Percentiles rank a stretch among this genome's conserved stretches.
Evolutionary conservation across 345 rosid species (phyloP).

Genomic region (Populus ilicifolia): DNA sequence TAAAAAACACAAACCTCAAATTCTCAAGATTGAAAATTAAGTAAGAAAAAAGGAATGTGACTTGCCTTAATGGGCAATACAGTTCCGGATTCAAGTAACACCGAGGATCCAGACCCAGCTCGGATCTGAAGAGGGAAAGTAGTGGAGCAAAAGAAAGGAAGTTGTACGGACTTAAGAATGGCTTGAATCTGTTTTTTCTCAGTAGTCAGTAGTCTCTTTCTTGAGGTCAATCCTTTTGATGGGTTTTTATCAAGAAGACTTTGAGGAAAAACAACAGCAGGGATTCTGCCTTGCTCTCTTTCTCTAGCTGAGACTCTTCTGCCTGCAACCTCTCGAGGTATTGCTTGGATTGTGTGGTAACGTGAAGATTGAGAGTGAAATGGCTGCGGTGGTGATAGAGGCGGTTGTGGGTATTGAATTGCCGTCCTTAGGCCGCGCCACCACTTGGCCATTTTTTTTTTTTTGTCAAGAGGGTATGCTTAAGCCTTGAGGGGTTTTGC

Average conservation of each 20-base stretch:
- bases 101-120: slow-evolving; percentile 69
- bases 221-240: slow-evolving; percentile 35
- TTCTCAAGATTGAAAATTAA: neutral
- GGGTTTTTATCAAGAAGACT: slow-evolving; percentile 42
- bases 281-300: slow-evolving; percentile 69
- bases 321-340: slow-evolving; percentile 63
- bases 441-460: slow-evolving; percentile 37
- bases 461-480: too few relatives aligned
- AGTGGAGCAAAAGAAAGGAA: slow-evolving; percentile 75
- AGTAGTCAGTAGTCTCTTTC: slow-evolving; percentile 63
- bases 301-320: slow-evolving; percentile 54
- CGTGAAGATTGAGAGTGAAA: slow-evolving; percentile 21
- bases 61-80: slow-evolving; percentile 79
- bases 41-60: neutral
- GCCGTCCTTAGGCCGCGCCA: slow-evolving; percentile 49
- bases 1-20: neutral
- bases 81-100: slow-evolving; percentile 64
- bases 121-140: slow-evolving; percentile 74
- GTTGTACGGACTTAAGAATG: slow-evolving; percentile 51
- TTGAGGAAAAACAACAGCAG: slow-evolving; percentile 70
- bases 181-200: slow-evolving; percentile 72
- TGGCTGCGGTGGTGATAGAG: neutral
- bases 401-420: slow-evolving; percentile 14
- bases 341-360: slow-evolving; percentile 73
- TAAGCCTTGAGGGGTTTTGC: too few relatives aligned